phyloP scores from a whole-genome alignment of 345 rosid genomes.

The Mangifera indica region DNA sequence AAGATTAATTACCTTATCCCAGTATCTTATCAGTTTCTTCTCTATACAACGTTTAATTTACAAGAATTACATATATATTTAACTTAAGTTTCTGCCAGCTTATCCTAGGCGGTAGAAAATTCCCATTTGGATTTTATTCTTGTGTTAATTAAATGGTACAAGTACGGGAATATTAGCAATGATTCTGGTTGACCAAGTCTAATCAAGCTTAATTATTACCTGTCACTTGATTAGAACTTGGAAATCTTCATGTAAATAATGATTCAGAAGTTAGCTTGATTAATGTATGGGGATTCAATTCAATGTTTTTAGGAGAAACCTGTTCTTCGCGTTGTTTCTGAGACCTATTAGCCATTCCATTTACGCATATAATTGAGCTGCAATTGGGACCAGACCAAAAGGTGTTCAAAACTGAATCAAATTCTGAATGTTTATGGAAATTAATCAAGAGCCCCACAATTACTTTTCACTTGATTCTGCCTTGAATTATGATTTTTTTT shows the following conservation, averaged over 20 bases:
- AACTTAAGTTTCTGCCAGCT: background rate
- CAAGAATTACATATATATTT: too few relatives aligned
- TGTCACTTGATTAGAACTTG: slow-evolving; percentile 14
- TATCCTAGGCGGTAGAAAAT: too few relatives aligned
- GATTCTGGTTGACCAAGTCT: background rate
- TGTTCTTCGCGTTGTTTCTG: background rate
- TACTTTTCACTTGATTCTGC: slow-evolving; percentile 1
- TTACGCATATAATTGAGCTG: background rate
- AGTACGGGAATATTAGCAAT: background rate
- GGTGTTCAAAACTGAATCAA: slow-evolving; percentile 2
- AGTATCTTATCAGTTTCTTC: too few relatives aligned
- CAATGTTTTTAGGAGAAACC: background rate
- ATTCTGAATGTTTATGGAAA: background rate
- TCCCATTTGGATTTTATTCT: background rate
- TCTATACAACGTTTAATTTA: too few relatives aligned
- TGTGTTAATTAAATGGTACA: background rate
- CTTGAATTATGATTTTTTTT: background rate
- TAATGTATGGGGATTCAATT: background rate
- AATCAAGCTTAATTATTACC: slow-evolving; percentile 24
- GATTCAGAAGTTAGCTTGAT: background rate
- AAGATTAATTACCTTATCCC: too few relatives aligned
- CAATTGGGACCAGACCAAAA: background rate
- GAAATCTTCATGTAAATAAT: background rate
- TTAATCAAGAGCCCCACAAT: background rate
- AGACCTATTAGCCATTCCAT: background rate